Evolutionary conservation across 2,329 filamentous ascomycete genomes (phyloP).

Genomic region (Polytolypa hystricis): DNA sequence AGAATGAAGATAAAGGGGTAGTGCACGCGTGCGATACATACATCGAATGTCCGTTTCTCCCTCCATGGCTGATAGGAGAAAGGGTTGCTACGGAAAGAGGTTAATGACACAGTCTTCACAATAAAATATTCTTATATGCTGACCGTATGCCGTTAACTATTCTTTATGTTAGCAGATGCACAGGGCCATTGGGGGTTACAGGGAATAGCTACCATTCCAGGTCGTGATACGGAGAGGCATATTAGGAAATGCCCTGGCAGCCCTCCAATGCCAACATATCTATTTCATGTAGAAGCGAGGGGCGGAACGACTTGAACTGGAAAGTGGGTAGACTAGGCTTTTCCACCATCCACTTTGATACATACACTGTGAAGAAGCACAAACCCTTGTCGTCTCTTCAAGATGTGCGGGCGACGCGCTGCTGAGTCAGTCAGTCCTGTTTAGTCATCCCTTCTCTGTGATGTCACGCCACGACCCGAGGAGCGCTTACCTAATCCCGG

Average conservation of each 20-base stretch:
- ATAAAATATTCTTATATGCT: slow-evolving; percentile 6
- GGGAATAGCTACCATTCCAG: slow-evolving; percentile 58
- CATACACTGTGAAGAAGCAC: no score
- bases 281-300: no score
- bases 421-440: no score
- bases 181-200: slow-evolving; percentile 2
- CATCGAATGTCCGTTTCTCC: slow-evolving; percentile 57
- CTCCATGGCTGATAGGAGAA: slow-evolving; percentile 80
- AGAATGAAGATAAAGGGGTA: neutral
- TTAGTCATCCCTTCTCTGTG: no score
- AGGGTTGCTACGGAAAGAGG: slow-evolving; percentile 51
- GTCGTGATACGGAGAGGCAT: slow-evolving; percentile 61
- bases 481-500: neutral
- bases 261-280: no score
- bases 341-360: no score
- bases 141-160: slow-evolving; percentile 71
- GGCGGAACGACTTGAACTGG: no score
- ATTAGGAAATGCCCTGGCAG: no score
- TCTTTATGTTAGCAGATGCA: neutral
- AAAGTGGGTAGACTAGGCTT: no score
- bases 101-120: neutral
- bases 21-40: slow-evolving; percentile 26
- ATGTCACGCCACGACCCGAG: no score
- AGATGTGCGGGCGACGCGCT: no score
- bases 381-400: no score